These are phyloP conservation scores for Lignosus rhinocerotis DNA, from an alignment of 1,284 basidiomycete genomes.

Conservation along the genomic window DNA sequence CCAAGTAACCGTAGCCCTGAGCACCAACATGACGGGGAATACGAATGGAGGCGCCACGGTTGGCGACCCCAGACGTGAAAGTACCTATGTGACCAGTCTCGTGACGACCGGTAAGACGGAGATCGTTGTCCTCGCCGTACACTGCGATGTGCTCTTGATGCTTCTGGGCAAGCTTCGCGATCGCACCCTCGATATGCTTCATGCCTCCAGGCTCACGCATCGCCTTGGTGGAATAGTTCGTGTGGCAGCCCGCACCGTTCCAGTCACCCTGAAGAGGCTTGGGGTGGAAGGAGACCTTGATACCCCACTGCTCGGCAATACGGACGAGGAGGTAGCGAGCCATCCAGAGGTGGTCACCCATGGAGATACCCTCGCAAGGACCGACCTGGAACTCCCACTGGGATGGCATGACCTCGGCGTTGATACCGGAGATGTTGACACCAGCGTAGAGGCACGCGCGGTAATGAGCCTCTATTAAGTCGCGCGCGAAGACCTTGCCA, in stretches of 20 bases:
- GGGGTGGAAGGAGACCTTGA: conserved; percentile 99
- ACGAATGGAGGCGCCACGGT: conserved; percentile 96
- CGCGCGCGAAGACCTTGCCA: conserved; percentile 97
- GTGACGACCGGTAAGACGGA: conserved; percentile 90
- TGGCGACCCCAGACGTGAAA: conserved; percentile 96
- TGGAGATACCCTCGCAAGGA: conserved; percentile 95
- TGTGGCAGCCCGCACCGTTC: conserved; percentile 99
- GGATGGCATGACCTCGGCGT: conserved; percentile 99
- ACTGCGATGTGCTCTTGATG: conserved; percentile 94
- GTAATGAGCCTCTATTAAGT: conserved; percentile 99
- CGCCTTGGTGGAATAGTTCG: conserved; percentile 89
- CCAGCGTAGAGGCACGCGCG: conserved; percentile 95
- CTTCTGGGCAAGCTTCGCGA: conserved; percentile 84
- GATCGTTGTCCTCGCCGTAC: conserved; percentile 96
- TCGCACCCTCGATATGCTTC: conserved; percentile 91
- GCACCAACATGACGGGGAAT: conserved; percentile 91
- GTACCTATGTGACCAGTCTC: conserved; percentile 95
- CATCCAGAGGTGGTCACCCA: conserved; percentile 99
- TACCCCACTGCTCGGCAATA: conserved; percentile 97
- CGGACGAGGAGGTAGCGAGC: conserved; percentile 92
- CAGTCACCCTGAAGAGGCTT: conserved; percentile 98
- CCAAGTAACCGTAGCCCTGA: conserved; percentile 94
- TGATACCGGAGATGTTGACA: conserved; percentile 99
- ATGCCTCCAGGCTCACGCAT: conserved; percentile 96
- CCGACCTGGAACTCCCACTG: conserved; percentile 99